These are phyloP conservation scores for Talaromyces sp. DNA, from an alignment of 2,329 filamentous ascomycete genomes.

Conservation along the genomic window DNA sequence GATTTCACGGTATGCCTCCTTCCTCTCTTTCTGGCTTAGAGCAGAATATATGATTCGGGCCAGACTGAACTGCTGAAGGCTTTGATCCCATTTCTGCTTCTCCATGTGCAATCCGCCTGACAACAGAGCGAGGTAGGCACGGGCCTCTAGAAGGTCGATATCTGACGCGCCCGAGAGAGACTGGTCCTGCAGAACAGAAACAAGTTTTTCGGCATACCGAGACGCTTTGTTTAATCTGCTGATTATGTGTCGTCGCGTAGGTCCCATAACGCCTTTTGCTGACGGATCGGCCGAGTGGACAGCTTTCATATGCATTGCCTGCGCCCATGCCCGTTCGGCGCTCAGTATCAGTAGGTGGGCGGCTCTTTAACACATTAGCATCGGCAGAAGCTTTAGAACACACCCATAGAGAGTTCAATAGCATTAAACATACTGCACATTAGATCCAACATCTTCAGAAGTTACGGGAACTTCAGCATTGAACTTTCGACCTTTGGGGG, in stretches of 20 bases:
- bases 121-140: conserved; percentile 75
- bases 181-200: conserved; percentile 62
- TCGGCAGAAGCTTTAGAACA: conserved; percentile 17
- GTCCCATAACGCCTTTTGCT: conserved; percentile 70
- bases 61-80: conserved; percentile 70
- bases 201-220: conserved; percentile 65
- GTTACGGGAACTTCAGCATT: conserved; percentile 67
- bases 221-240: conserved; percentile 81
- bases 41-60: conserved; percentile 80
- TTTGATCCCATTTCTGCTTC: conserved; percentile 78
- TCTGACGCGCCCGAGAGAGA: conserved; percentile 62
- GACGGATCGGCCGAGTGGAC: conserved; percentile 71
- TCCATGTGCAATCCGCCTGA: conserved; percentile 78
- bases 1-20: conserved; percentile 81
- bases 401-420: neutral
- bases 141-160: conserved; percentile 76
- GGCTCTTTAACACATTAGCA: conserved; percentile 53
- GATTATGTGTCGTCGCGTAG: conserved; percentile 81
- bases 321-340: conserved; percentile 88
- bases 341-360: conserved; percentile 76
- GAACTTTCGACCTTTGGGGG: conserved; percentile 84
- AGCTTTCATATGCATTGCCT: conserved; percentile 92
- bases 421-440: conserved; percentile 65
- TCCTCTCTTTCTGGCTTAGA: conserved; percentile 61
- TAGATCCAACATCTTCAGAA: conserved; percentile 68